Conservation (phyloP, 805 yeast genomes). For the Ogataea saltuana region DNA sequence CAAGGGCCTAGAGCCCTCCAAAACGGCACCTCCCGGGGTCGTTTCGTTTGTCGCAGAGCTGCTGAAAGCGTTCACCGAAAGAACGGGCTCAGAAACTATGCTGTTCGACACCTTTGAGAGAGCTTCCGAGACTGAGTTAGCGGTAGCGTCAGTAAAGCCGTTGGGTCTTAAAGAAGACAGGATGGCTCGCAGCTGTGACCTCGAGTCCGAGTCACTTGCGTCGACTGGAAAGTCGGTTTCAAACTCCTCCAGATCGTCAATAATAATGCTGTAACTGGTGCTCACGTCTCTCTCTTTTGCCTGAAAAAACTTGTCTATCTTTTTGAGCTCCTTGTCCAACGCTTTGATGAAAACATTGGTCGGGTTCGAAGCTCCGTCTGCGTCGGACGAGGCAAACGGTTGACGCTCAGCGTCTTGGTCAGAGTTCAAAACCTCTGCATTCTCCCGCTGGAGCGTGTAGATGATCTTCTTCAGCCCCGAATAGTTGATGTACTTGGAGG, state of each 20-base stretch:
- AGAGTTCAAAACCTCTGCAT: slow-evolving; percentile 31
- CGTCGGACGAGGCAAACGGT: slow-evolving; percentile 34
- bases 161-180: slow-evolving; percentile 17
- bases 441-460: slow-evolving; percentile 76
- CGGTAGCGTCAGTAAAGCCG: slow-evolving; percentile 9
- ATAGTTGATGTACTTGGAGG: slow-evolving; percentile 87
- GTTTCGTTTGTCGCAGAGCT: slow-evolving; percentile 13
- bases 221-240: slow-evolving; percentile 40
- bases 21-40: slow-evolving; percentile 9
- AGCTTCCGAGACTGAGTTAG: too few species aligned
- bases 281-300: slow-evolving; percentile 62
- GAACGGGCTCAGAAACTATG: slow-evolving; percentile 5
- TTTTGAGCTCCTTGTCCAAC: slow-evolving; percentile 71
- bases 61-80: slow-evolving; percentile 25
- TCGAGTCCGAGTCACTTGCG: slow-evolving; percentile 17
- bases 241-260: slow-evolving; percentile 64
- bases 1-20: slow-evolving; percentile 21
- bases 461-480: slow-evolving; percentile 83
- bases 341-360: slow-evolving; percentile 64
- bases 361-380: slow-evolving; percentile 45
- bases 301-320: slow-evolving; percentile 74
- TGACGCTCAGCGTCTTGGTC: slow-evolving; percentile 28
- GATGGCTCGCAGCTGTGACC: slow-evolving; percentile 19
- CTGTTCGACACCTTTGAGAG: too few species aligned
- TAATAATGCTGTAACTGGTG: slow-evolving; percentile 54